These are phyloP conservation scores for Cephalotrichum gorgonifer DNA, from an alignment of 2,329 filamentous ascomycete genomes.

Conservation along the genomic window DNA sequence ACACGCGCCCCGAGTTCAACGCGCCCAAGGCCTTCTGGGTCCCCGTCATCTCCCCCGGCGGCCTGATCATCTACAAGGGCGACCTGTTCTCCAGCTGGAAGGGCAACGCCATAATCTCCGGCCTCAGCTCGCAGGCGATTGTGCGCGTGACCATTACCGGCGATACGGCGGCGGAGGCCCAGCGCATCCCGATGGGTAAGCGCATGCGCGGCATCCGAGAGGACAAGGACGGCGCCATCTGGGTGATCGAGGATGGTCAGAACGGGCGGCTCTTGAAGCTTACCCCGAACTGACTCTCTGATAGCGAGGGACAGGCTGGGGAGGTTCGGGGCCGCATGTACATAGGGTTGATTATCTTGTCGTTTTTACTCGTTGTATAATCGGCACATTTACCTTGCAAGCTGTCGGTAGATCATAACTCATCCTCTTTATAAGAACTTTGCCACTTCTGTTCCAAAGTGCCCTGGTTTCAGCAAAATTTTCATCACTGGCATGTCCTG, in stretches of 20 bases:
- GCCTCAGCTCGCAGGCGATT: conserved; percentile 15
- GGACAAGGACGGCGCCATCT: conserved; percentile 18
- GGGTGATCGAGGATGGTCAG: conserved; percentile 20
- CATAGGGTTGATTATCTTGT: conserved; percentile 10
- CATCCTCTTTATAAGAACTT: not conserved
- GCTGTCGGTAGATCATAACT: not conserved
- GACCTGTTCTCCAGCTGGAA: conserved; percentile 19
- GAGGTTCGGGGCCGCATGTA: conserved; percentile 10
- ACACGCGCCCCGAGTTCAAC: conserved; percentile 18
- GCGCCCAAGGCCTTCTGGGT: conserved; percentile 21
- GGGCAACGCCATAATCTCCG: conserved; percentile 21
- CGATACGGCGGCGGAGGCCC: conserved; percentile 19
- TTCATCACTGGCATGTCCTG: too few relatives aligned
- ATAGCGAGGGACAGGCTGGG: conserved; percentile 12
- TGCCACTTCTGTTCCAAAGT: not conserved
- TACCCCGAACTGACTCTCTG: conserved; percentile 15
- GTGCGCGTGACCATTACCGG: conserved; percentile 20
- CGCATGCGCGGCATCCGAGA: conserved; percentile 21
- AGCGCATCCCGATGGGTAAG: conserved; percentile 19
- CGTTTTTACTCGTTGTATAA: not conserved
- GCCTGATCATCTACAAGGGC: conserved; percentile 23
- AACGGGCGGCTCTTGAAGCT: conserved; percentile 20
- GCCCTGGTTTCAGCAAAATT: not conserved
- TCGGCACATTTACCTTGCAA: not conserved
- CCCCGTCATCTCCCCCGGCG: conserved; percentile 22